Evolutionary conservation across 2,329 filamentous ascomycete species (phyloP).

Genomic region (Penicillium brasilianum): DNA sequence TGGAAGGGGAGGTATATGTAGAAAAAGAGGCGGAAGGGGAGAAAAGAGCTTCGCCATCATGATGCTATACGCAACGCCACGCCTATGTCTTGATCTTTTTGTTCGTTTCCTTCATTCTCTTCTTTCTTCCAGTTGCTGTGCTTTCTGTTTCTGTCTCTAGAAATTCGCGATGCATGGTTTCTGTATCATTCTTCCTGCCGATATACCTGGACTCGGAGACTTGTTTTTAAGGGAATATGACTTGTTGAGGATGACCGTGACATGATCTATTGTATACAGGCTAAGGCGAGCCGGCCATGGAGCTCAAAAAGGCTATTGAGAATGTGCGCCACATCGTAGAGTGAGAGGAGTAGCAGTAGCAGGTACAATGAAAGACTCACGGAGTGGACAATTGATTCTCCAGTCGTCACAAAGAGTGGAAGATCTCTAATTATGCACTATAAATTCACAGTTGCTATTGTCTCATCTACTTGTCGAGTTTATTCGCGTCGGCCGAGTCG

Average conservation of each 20-base stretch:
- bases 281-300: background rate
- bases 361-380: too few species aligned
- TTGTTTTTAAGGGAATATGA: conserved; percentile 3
- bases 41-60: conserved; percentile 26
- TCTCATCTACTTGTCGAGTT: background rate
- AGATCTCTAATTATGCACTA: background rate
- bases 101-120: conserved; percentile 14
- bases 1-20: conserved; percentile 19
- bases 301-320: background rate
- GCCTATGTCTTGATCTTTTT: conserved; percentile 29
- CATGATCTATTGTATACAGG: background rate
- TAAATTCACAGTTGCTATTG: background rate
- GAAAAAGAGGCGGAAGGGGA: conserved; percentile 32
- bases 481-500: background rate
- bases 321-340: too few species aligned
- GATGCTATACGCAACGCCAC: conserved; percentile 35
- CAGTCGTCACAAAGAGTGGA: background rate
- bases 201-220: conserved; percentile 17
- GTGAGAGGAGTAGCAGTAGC: too few species aligned
- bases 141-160: conserved; percentile 2
- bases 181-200: conserved; percentile 12
- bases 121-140: conserved; percentile 2
- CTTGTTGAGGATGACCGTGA: background rate
- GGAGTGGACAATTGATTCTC: too few species aligned
- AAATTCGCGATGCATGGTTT: conserved; percentile 10